These are phyloP conservation scores for Penicillium antarcticum DNA, from an alignment of 495 filamentous ascomycete genomes.

Conservation along the genomic window DNA sequence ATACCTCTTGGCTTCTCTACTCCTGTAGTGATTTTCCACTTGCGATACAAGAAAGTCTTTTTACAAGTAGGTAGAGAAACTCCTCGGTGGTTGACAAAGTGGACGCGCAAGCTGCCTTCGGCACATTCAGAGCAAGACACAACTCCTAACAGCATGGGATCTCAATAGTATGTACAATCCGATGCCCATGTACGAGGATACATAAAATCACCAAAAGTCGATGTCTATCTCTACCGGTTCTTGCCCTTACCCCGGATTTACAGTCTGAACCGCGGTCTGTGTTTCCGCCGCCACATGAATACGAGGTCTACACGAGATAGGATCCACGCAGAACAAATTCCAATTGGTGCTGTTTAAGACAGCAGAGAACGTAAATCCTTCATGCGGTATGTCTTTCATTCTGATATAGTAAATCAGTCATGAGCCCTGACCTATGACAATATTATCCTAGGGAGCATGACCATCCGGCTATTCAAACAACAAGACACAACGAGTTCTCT, in stretches of 20 bases:
- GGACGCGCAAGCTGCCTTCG: no score
- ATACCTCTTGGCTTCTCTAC: slow-evolving; percentile 7
- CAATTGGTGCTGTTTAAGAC: slow-evolving; percentile 6
- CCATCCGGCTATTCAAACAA: no score
- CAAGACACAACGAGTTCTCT: no score
- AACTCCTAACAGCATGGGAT: no score
- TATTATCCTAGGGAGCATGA: no score
- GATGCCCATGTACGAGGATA: slow-evolving; percentile 19
- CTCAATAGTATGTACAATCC: no score
- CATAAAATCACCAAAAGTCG: neutral
- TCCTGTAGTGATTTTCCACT: neutral
- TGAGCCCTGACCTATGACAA: no score
- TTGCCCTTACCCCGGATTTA: slow-evolving; percentile 4
- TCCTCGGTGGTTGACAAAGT: no score
- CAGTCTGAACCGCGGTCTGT: neutral
- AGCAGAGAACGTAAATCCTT: neutral
- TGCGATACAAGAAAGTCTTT: neutral
- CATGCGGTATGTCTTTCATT: neutral
- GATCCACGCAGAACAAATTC: no score
- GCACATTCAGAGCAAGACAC: no score
- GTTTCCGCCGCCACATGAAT: neutral
- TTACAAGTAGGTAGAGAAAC: no score
- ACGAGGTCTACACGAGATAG: slow-evolving; percentile 3
- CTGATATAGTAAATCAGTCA: no score
- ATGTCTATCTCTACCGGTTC: neutral